Evolutionary conservation across 2,329 filamentous ascomycete species (phyloP).

Genomic region (Alternaria rosae): DNA sequence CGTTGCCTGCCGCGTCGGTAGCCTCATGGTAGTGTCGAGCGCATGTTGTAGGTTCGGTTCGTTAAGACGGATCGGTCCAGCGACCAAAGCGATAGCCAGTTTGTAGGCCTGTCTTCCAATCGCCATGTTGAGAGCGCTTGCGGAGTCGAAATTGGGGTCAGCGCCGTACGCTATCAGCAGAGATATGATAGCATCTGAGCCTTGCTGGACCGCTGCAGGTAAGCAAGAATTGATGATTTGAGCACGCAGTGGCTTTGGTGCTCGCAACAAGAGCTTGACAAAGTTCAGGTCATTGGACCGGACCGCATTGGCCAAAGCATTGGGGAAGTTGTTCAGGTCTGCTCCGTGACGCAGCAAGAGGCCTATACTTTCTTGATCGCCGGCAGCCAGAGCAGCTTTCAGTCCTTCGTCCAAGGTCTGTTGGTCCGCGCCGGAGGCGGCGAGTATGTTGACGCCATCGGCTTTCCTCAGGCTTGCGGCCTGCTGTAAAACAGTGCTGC

Average conservation of each 20-base stretch:
- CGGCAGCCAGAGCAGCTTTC: slow-evolving; percentile 41
- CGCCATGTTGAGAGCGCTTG: slow-evolving; percentile 42
- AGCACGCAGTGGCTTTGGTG: slow-evolving; percentile 40
- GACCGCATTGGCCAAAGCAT: slow-evolving; percentile 41
- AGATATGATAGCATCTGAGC: slow-evolving; percentile 37
- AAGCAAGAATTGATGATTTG: slow-evolving; percentile 45
- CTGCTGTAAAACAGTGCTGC: slow-evolving; percentile 47
- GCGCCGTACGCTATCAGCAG: slow-evolving; percentile 45
- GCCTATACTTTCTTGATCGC: slow-evolving; percentile 43
- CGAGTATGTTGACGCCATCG: slow-evolving; percentile 42
- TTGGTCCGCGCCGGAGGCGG: slow-evolving; percentile 46
- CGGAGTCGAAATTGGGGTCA: slow-evolving; percentile 46
- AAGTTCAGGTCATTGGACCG: slow-evolving; percentile 41
- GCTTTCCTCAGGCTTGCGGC: slow-evolving; percentile 41
- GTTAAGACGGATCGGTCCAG: slow-evolving; percentile 36
- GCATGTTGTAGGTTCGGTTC: slow-evolving; percentile 35
- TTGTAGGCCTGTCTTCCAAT: slow-evolving; percentile 42
- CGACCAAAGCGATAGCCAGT: slow-evolving; percentile 36
- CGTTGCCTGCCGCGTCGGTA: slow-evolving; percentile 37
- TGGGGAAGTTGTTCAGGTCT: slow-evolving; percentile 43
- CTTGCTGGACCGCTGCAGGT: slow-evolving; percentile 41
- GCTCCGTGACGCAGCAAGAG: slow-evolving; percentile 47
- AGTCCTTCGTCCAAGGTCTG: slow-evolving; percentile 44
- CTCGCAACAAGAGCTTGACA: slow-evolving; percentile 39
- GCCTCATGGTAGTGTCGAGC: slow-evolving; percentile 40